Conservation (phyloP, 495 filamentous ascomycete genomes). For the Neurospora tetrasperma region DNA sequence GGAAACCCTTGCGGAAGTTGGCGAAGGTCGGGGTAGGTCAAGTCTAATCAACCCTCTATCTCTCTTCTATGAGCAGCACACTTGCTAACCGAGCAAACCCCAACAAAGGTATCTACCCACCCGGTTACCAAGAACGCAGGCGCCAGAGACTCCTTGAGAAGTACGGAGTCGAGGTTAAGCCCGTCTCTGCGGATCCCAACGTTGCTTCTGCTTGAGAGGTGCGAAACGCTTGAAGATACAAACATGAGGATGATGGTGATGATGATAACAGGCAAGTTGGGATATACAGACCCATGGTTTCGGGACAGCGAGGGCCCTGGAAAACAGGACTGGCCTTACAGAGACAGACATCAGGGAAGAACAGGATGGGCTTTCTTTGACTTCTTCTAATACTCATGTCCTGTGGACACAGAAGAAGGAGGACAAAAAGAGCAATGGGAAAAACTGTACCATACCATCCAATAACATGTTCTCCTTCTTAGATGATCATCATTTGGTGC, state of each 20-base stretch:
- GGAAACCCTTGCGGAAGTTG: constrained; percentile 71
- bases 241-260: background rate
- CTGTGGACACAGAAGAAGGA: background rate
- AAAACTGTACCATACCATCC: constrained; percentile 1
- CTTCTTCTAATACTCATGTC: background rate
- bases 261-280: background rate
- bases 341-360: background rate
- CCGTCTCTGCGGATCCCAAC: constrained; percentile 33
- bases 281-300: background rate
- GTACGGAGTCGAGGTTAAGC: constrained; percentile 76
- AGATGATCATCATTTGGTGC: background rate
- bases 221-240: background rate
- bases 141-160: constrained; percentile 74
- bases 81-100: background rate
- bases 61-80: background rate
- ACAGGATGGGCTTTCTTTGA: background rate
- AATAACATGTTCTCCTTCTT: background rate
- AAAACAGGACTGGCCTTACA: background rate
- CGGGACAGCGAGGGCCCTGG: background rate
- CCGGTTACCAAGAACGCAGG: constrained; percentile 81
- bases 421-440: background rate
- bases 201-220: constrained; percentile 5
- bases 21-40: constrained; percentile 77
- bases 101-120: constrained; percentile 61
- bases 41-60: background rate